Conservation (phyloP, 768 basidiomycete genomes). For the Termitomyces eurrhizus region DNA sequence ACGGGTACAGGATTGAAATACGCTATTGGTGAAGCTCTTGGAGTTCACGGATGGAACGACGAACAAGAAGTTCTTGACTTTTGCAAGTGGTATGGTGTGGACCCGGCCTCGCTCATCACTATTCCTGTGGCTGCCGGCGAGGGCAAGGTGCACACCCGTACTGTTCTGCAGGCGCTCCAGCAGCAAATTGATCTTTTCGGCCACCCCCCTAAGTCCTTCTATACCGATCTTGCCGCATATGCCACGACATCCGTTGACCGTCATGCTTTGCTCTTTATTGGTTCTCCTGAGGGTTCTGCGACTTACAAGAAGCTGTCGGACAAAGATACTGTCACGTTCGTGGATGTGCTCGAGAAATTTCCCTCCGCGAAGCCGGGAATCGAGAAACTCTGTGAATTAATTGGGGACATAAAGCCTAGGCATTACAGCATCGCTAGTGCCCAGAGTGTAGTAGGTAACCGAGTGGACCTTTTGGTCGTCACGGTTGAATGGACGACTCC, state of each 20-base stretch:
- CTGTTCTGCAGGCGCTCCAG: conserved; percentile 92
- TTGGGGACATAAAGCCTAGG: conserved; percentile 94
- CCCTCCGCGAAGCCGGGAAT: conserved; percentile 77
- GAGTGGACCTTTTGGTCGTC: conserved; percentile 92
- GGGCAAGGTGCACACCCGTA: conserved; percentile 80
- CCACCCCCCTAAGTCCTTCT: conserved; percentile 94
- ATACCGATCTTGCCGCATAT: conserved; percentile 76
- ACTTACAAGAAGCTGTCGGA: conserved; percentile 96
- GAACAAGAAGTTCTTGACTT: conserved; percentile 83
- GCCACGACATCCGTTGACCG: conserved; percentile 69
- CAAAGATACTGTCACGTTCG: conserved; percentile 92
- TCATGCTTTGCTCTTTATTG: conserved; percentile 86
- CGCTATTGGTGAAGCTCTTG: conserved; percentile 94
- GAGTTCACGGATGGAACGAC: conserved; percentile 98
- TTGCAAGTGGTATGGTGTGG: conserved; percentile 87
- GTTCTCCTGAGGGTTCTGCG: conserved; percentile 83
- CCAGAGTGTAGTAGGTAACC: conserved; percentile 91
- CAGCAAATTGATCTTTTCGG: conserved; percentile 98
- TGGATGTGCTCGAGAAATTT: conserved; percentile 77
- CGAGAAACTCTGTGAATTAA: conserved; percentile 79
- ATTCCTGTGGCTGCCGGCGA: conserved; percentile 70
- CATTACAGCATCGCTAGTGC: conserved; percentile 98
- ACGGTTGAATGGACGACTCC: conserved; percentile 94
- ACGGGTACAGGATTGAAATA: conserved; percentile 92
- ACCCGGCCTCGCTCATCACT: conserved; percentile 74